Evolutionary conservation across 352 stramenopile genomes (phyloP).

Genomic region (Peronospora belbahrii): DNA sequence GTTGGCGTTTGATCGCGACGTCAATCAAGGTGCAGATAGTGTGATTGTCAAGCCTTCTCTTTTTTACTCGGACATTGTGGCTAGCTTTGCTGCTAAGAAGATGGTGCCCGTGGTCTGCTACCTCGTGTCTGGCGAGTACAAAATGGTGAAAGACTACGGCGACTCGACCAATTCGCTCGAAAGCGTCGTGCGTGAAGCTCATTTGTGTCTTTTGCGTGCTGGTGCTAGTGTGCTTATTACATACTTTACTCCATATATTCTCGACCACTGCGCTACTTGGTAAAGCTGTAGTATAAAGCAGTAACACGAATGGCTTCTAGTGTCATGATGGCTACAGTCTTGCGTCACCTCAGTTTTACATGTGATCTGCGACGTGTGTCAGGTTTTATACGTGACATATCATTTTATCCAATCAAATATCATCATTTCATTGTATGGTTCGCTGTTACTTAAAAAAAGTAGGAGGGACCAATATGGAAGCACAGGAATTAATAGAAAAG

Average conservation of each 20-base stretch:
- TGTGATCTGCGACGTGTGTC: slow-evolving; percentile 15
- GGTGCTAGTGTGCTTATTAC: slow-evolving; percentile 97
- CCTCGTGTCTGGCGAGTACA: slow-evolving; percentile 98
- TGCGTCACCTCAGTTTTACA: not conserved
- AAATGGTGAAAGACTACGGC: slow-evolving; percentile 96
- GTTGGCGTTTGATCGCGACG: slow-evolving; percentile 71
- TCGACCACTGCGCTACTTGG: slow-evolving; percentile 78
- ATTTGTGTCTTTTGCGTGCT: slow-evolving; percentile 81
- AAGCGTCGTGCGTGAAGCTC: slow-evolving; percentile 75
- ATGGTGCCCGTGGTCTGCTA: slow-evolving; percentile 96
- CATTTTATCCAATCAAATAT: slow-evolving; percentile 26
- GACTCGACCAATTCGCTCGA: slow-evolving; percentile 76
- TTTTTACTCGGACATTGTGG: slow-evolving; percentile 98
- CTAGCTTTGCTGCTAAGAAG: slow-evolving; percentile 87
- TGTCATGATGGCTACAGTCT: not conserved
- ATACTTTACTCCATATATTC: slow-evolving; percentile 92
- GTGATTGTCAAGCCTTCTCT: slow-evolving; percentile 99
- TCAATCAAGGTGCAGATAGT: slow-evolving; percentile 93
- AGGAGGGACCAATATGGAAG: slow-evolving; percentile 24
- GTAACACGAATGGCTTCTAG: not conserved
- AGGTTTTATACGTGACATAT: not conserved
- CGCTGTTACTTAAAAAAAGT: no score
- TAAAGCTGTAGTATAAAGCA: slow-evolving; percentile 18
- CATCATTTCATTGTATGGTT: slow-evolving; percentile 12
- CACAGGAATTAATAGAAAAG: slow-evolving; percentile 39